Evolutionary conservation across 306 rosid species (phyloP), one percentile per base, ranked within the genome.

Genomic region (Urtica urens): DNA sequence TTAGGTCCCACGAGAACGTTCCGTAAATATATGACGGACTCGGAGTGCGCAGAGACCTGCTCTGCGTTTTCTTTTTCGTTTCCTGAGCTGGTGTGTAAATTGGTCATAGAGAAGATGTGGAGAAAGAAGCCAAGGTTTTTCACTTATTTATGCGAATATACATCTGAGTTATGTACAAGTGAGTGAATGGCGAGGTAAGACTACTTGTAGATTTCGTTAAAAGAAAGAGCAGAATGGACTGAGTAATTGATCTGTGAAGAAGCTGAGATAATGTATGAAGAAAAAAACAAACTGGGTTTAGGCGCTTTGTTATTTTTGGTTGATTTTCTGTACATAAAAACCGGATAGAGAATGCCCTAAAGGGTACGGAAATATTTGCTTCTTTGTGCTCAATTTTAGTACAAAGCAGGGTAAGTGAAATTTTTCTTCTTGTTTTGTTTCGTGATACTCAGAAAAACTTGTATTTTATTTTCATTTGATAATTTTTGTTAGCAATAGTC

Each of bases 251-350:
- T 31, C 55, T 49, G 21, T 59, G 60, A 65, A 47, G 59, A 68
- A 55, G 58, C 34, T 21, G 33, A 64, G 59, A 39, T 50, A 53
- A 24, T 23, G 30, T 46, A 55, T 19, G 57, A 23, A 29, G 51
- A 65, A 24, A 18, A 14, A 51, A n/a, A n/a, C n/a, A n/a, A n/a
- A n/a, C n/a, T n/a, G n/a, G n/a, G n/a, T n/a, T 35, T 62, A 30
- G 48, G 27, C 27, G 27, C 33, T 13, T 4, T 25, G 38, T 55
- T 30, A 17, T 55, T 55, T 27, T 55, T 55, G 49, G 55, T 49
- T 67, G 63, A 55, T 64, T 69, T 66, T 37, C 57, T 78, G 92
- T 80, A 75, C 73, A 84, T 51, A 75, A 58, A 55, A n/a, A n/a
- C n/a, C 42, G 63, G 24, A 45, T 68, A 68, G 78, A 53, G 58